Base-by-base conservation (phyloP, 371 early-diverging fungal species). In the Rhizomucor pusillus region DNA sequence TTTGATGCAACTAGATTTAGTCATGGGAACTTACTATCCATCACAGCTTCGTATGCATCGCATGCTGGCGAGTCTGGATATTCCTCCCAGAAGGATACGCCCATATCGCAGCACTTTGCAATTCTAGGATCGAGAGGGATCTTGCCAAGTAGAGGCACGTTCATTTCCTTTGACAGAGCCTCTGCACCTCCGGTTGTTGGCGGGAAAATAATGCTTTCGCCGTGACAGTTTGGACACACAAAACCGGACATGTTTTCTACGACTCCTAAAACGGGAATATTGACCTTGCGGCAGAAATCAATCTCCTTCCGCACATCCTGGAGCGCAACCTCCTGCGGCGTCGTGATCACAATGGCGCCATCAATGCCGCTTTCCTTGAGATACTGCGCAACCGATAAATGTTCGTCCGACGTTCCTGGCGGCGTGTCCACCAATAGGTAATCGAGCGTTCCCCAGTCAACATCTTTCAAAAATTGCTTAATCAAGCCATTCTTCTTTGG, bases 181-280 rank as follows among this genome's bases (percentile, higher is more conserved):
- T 64, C 62, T 13, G 92, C 97, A 6, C 99, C 99, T 10, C 99
- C 99, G 3, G 93, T 91, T 1, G 90, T 91, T 0, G 95, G 87
- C 10, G 91, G 85, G 67, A 98, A 98, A 50, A 98, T 94, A 14
- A 71, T 65, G 18, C 90, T 89, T 70, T 88, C 86, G 46, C 82
- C 85, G 56, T 85, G 70, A 67, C 99, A 99, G 35, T 78, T 81
- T 5, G 98, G 95, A 62, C 99, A 99, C 9, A 93, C 90, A 69
- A 97, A 96, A 1, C 94, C 95, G 52, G 88, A 81, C 99, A 99
- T 99, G 71, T 99, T 99, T 73, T 99, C 99, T 16, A 99, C 93
- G 0, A 99, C 75, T 9, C 99, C 99, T 20, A 99, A 52, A 50
- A 99, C 88, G 2, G 86, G 86, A 22, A 99, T 85, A 37, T 86